Evolutionary conservation across 352 stramenopile genomes (phyloP).

Genomic region (Phytophthora constricta): DNA sequence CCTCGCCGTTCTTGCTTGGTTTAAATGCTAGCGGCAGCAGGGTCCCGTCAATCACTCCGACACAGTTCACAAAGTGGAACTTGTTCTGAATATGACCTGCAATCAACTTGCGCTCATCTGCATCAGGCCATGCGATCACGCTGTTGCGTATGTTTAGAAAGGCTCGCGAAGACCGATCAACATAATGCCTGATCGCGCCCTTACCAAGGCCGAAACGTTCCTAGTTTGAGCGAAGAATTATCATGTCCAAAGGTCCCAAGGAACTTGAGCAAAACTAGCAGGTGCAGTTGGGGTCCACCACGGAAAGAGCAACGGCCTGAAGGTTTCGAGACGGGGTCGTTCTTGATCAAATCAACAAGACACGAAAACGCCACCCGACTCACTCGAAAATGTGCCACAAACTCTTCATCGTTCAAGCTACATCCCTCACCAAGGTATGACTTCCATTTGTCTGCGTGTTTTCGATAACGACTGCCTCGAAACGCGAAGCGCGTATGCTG

Average conservation of each 20-base stretch:
- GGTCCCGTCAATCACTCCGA: not conserved
- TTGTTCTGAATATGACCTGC: not conserved
- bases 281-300: not conserved
- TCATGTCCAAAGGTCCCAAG: not conserved
- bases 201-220: not conserved
- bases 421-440: not conserved
- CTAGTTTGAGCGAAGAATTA: not conserved
- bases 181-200: not conserved
- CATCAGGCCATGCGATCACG: not conserved
- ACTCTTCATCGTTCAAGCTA: not conserved
- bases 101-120: not conserved
- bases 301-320: not conserved
- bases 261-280: not conserved
- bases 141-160: not conserved
- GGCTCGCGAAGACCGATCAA: not conserved
- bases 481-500: not conserved
- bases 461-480: not conserved
- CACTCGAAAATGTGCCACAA: not conserved
- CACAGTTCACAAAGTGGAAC: not conserved
- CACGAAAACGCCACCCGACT: not conserved
- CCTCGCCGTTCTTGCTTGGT: conserved; percentile 25
- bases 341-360: not conserved
- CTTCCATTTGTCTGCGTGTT: not conserved
- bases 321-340: not conserved
- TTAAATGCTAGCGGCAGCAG: conserved; percentile 15